Percentiles rank a stretch among this genome's conserved stretches.
phyloP scores from a whole-genome alignment of 148 eudicot species.

The Fallopia convolvulus region DNA sequence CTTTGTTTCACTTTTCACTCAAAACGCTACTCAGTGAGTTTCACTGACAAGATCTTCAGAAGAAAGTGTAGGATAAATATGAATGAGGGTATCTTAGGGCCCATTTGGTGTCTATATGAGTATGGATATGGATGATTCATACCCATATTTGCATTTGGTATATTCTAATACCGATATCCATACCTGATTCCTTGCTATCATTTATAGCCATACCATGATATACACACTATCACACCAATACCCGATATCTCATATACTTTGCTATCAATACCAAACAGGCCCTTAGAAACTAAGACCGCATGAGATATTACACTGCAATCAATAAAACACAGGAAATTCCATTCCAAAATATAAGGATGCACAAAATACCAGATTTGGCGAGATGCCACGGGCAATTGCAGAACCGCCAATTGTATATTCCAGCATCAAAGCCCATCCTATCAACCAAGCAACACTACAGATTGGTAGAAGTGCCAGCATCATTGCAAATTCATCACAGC shows the following conservation, averaged over 20 bases:
- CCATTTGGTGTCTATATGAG: too few species aligned
- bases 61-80: neutral
- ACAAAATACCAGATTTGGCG: conserved; percentile 51
- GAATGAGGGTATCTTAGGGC: neutral
- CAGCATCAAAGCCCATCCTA: conserved; percentile 61
- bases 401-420: conserved; percentile 65
- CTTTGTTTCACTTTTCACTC: too few species aligned
- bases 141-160: too few species aligned
- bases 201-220: too few species aligned
- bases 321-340: neutral
- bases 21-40: neutral
- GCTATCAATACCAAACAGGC: too few species aligned
- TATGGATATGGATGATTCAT: too few species aligned
- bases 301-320: conserved; percentile 3
- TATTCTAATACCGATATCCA: too few species aligned
- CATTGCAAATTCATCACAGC: neutral
- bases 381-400: conserved; percentile 63
- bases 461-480: conserved; percentile 3
- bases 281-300: neutral
- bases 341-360: neutral
- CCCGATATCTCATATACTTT: too few species aligned
- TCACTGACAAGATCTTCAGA: neutral
- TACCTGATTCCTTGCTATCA: too few species aligned
- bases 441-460: conserved; percentile 54
- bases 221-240: too few species aligned